Conservation (phyloP, 768 basidiomycete species). For the Harrya chromipes region DNA sequence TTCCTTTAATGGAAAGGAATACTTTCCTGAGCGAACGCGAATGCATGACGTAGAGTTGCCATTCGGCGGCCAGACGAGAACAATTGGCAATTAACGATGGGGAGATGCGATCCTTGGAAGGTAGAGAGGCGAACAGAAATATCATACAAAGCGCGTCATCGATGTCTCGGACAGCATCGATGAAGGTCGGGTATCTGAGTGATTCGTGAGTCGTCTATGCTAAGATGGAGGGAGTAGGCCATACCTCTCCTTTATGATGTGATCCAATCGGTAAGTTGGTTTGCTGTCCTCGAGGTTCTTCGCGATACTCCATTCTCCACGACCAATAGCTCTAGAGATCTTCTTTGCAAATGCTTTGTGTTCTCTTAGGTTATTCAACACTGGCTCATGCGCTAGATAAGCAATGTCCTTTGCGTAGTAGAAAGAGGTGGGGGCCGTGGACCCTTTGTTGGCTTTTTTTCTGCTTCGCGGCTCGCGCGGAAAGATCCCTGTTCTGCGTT, state of each 20-base stretch:
- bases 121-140: conserved; percentile 88
- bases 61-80: conserved; percentile 85
- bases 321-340: conserved; percentile 85
- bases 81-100: conserved; percentile 88
- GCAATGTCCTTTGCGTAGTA: conserved; percentile 98
- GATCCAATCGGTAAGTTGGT: conserved; percentile 89
- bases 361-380: conserved; percentile 88
- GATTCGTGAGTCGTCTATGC: conserved; percentile 7
- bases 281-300: conserved; percentile 92
- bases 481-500: conserved; percentile 72
- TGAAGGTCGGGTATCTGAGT: conserved; percentile 90
- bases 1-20: conserved; percentile 96
- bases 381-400: conserved; percentile 95
- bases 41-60: conserved; percentile 96
- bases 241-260: conserved; percentile 96
- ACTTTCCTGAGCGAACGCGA: conserved; percentile 80
- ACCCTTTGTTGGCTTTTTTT: conserved; percentile 96
- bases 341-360: conserved; percentile 99
- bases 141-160: conserved; percentile 97
- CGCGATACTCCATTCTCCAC: conserved; percentile 93
- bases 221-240: conserved; percentile 12
- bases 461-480: conserved; percentile 91
- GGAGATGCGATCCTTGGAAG: conserved; percentile 79
- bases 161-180: conserved; percentile 92
- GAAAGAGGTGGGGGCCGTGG: conserved; percentile 94